Percentiles rank a stretch among this genome's conserved stretches.
Conservation (phyloP, 345 rosid genomes). For the Microcos paniculata region DNA sequence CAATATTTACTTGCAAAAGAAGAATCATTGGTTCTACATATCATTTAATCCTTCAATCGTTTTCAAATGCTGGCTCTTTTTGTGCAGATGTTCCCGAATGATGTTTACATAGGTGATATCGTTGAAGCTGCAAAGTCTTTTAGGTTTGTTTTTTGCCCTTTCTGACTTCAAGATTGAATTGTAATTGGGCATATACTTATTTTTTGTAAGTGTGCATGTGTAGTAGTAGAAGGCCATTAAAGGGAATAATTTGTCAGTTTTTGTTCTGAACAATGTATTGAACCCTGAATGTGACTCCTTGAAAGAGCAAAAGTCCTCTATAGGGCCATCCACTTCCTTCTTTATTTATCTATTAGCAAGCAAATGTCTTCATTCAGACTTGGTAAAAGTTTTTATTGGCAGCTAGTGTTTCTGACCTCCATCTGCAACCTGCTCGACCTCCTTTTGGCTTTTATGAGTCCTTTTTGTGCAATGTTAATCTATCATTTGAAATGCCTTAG, state of each 20-base stretch:
- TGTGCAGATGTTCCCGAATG: slow-evolving; percentile 81
- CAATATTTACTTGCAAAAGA: not conserved
- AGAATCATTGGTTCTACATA: not conserved
- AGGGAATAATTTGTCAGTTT: not conserved
- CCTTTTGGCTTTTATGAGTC: not conserved
- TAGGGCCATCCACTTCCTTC: not conserved
- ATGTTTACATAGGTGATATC: slow-evolving; percentile 63
- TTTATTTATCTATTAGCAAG: not conserved
- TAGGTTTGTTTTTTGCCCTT: slow-evolving; percentile 49
- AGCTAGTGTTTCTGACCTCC: not conserved
- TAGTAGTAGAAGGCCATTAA: not conserved
- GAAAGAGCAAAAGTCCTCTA: not conserved
- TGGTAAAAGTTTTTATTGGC: not conserved
- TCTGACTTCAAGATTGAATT: slow-evolving; percentile 12
- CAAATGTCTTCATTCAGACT: not conserved
- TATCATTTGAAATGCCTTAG: slow-evolving; percentile 4
- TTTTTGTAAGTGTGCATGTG: not conserved
- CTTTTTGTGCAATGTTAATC: not conserved
- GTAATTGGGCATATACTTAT: not conserved
- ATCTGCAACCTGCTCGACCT: not conserved
- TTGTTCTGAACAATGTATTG: not conserved
- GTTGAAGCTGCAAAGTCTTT: slow-evolving; percentile 67
- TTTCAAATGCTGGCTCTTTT: slow-evolving; percentile 8
- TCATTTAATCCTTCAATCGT: not conserved
- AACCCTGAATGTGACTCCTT: not conserved